A percentile compares a stretch with the other conserved stretches of the same genome.
Conservation (phyloP, 345 rosid genomes). For the Salix koriyanagi region DNA sequence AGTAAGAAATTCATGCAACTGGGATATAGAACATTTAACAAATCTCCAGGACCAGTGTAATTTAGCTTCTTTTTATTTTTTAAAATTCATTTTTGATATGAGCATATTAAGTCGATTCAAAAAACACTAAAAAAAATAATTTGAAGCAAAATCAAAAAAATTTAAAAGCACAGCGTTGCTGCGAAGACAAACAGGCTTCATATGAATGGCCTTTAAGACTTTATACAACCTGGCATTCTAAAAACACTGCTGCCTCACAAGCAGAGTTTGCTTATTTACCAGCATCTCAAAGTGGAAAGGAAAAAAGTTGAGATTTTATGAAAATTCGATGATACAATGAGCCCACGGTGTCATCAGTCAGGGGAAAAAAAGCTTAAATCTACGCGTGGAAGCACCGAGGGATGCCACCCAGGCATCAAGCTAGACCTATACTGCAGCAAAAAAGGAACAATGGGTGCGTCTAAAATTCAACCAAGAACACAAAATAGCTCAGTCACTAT, state of each 20-base stretch:
- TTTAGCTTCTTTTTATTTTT: no score
- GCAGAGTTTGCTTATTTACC: neutral
- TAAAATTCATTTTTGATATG: no score
- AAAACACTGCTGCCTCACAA: neutral
- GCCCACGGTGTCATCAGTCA: neutral
- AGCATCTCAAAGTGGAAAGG: neutral
- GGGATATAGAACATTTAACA: no score
- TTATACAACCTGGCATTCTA: neutral
- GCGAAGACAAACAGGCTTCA: no score
- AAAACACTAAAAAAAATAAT: no score
- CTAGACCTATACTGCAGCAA: neutral
- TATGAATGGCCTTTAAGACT: neutral
- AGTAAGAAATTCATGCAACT: neutral
- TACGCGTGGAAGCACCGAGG: neutral
- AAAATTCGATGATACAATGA: neutral
- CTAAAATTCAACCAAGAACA: neutral
- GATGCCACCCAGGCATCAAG: neutral
- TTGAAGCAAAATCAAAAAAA: no score
- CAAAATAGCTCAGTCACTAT: slow-evolving; percentile 9
- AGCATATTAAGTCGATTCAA: no score
- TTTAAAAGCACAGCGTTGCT: no score
- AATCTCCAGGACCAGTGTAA: no score
- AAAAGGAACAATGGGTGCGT: neutral
- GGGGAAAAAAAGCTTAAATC: neutral
- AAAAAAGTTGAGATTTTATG: neutral